Evolutionary conservation across 225 moss, liverwort and hornwort species (phyloP).

Genomic region (Straminergon stramineum): DNA sequence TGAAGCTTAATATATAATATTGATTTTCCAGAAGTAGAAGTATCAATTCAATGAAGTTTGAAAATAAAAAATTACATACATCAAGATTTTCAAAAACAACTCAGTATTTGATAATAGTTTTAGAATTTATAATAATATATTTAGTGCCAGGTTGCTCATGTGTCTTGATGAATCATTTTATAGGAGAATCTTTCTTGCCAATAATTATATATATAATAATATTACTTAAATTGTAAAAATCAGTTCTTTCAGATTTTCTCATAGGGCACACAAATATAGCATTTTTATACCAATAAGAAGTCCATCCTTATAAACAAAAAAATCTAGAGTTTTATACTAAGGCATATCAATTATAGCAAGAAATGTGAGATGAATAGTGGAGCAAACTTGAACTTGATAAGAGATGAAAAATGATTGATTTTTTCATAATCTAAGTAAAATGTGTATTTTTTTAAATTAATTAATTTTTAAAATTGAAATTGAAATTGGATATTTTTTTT

Average conservation of each 20-base stretch:
- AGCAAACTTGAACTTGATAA: neutral
- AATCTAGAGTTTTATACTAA: neutral
- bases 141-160: neutral
- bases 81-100: accelerated
- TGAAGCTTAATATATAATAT: neutral
- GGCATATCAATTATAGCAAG: neutral
- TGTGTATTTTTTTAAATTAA: too few species aligned
- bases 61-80: neutral
- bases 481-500: neutral
- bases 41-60: too few species aligned
- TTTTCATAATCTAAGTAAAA: accelerated
- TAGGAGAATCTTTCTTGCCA: neutral
- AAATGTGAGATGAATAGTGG: neutral
- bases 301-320: neutral
- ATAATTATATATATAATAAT: neutral
- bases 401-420: neutral
- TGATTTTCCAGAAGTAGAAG: neutral
- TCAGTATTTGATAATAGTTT: neutral
- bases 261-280: accelerated
- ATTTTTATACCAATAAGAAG: neutral
- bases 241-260: neutral
- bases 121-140: neutral
- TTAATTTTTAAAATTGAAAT: neutral
- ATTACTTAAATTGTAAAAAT: too few species aligned
- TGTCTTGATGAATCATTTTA: neutral